Conservation (phyloP, 1,284 basidiomycete genomes). For the Schizopora paradoxa region DNA sequence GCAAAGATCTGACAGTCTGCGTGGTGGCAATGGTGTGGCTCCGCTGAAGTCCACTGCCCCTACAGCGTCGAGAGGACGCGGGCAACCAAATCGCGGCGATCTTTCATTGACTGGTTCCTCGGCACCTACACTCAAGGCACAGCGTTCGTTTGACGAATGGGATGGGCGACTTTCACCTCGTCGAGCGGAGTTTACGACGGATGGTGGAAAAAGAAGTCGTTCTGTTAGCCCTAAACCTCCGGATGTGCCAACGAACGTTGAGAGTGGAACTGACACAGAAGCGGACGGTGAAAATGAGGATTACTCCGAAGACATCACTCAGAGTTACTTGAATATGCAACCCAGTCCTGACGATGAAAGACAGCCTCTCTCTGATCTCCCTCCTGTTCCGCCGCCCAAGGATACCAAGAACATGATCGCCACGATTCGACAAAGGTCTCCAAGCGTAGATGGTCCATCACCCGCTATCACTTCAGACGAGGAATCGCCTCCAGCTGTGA, state of each 20-base stretch:
- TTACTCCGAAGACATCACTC: conserved; percentile 11
- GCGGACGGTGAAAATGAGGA: conserved; percentile 43
- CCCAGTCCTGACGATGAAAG: conserved; percentile 23
- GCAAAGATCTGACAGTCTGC: conserved; percentile 13
- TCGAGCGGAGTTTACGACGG: conserved; percentile 7
- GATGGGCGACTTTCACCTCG: conserved; percentile 12
- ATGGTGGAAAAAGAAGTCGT: conserved; percentile 11
- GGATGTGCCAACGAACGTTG: conserved; percentile 65
- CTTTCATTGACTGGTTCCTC: conserved; percentile 12
- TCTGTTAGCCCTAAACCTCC: conserved; percentile 16
- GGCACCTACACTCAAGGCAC: conserved; percentile 3
- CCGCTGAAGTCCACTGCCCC: neutral
- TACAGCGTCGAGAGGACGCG: conserved; percentile 1
- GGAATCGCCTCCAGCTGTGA: conserved; percentile 13
- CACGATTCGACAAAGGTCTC: no score
- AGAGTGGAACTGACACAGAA: conserved; percentile 70
- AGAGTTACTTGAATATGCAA: conserved; percentile 24
- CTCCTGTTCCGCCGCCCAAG: conserved; percentile 52
- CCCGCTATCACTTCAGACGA: conserved; percentile 14
- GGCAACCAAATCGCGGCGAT: conserved; percentile 10
- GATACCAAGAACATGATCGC: no score
- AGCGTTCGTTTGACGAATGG: conserved; percentile 15
- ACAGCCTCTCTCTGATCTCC: conserved; percentile 19
- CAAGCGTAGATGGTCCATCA: conserved; percentile 22
- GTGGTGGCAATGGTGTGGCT: neutral